Conservation (phyloP, 306 rosid species). For the Acacia melanoxylon region DNA sequence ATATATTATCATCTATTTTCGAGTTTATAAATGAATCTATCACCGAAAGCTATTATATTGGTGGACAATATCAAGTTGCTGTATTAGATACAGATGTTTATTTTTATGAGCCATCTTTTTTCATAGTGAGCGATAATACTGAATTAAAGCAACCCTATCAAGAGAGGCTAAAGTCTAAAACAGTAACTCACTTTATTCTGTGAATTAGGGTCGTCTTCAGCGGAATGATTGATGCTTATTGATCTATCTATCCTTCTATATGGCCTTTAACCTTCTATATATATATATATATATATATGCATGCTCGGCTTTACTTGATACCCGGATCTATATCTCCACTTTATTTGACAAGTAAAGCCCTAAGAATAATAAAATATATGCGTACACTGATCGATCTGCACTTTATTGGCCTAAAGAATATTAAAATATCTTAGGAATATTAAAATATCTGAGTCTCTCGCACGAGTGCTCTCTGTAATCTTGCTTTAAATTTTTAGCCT, state of each 20-base stretch:
- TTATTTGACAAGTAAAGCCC: background rate
- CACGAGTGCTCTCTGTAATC: constrained; percentile 45
- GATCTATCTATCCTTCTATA: background rate
- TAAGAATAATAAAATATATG: background rate
- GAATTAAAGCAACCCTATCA: constrained; percentile 24
- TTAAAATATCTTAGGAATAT: constrained; percentile 10
- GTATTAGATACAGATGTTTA: background rate
- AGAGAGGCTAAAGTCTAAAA: constrained; percentile 4
- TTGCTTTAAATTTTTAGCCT: constrained; percentile 7
- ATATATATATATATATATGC: background rate
- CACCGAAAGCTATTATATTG: constrained; percentile 7
- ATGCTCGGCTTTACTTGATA: constrained; percentile 31
- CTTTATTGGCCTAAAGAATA: constrained; percentile 21
- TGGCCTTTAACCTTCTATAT: background rate
- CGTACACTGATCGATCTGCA: background rate
- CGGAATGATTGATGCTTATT: constrained; percentile 31
- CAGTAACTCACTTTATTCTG: constrained; percentile 48
- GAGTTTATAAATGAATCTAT: constrained; percentile 3
- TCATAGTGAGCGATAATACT: background rate
- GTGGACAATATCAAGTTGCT: constrained; percentile 17
- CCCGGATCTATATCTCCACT: background rate
- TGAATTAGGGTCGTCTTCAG: constrained; percentile 30
- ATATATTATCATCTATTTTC: background rate
- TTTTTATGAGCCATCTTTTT: constrained; percentile 14
- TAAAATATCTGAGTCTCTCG: constrained; percentile 28